Evolutionary conservation across 495 filamentous ascomycete genomes (phyloP).

Genomic region (Aeminium ludgeri): DNA sequence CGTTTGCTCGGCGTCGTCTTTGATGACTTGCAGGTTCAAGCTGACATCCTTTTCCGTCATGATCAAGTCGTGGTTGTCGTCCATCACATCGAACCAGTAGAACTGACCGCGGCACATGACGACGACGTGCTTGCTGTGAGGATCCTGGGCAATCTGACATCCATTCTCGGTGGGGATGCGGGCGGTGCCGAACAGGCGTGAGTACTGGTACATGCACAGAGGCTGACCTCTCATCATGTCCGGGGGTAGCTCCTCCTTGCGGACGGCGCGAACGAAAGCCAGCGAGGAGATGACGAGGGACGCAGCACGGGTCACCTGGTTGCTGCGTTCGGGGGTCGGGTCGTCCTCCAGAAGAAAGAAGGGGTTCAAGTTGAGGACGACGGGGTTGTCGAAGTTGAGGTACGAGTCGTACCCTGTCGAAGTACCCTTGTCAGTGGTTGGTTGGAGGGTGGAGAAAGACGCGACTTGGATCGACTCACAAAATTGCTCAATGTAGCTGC

Average conservation of each 20-base stretch:
- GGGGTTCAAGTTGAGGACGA: slow-evolving; percentile 92
- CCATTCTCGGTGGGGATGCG: slow-evolving; percentile 89
- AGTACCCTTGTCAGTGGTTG: slow-evolving; percentile 40
- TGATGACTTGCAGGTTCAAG: slow-evolving; percentile 79
- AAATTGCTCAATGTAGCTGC: slow-evolving; percentile 97
- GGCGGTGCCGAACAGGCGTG: slow-evolving; percentile 85
- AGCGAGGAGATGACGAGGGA: slow-evolving; percentile 81
- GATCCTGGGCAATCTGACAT: slow-evolving; percentile 89
- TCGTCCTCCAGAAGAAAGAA: slow-evolving; percentile 98
- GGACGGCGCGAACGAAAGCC: slow-evolving; percentile 82
- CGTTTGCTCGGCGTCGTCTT: slow-evolving; percentile 74
- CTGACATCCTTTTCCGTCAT: slow-evolving; percentile 94
- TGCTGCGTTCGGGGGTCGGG: slow-evolving; percentile 84
- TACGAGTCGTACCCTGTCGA: slow-evolving; percentile 99
- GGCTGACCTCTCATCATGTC: slow-evolving; percentile 70
- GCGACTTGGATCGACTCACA: slow-evolving; percentile 43
- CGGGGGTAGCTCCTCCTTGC: slow-evolving; percentile 82
- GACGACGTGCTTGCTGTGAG: slow-evolving; percentile 75
- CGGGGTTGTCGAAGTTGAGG: slow-evolving; percentile 92
- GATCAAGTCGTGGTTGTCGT: slow-evolving; percentile 85
- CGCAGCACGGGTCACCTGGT: slow-evolving; percentile 88
- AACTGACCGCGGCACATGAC: slow-evolving; percentile 91
- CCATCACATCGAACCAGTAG: slow-evolving; percentile 97
- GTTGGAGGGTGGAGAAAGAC: neutral
- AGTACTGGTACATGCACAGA: slow-evolving; percentile 96